Evolutionary conservation across 2,329 filamentous ascomycete species (phyloP).

Genomic region (Nemania abortiva): DNA sequence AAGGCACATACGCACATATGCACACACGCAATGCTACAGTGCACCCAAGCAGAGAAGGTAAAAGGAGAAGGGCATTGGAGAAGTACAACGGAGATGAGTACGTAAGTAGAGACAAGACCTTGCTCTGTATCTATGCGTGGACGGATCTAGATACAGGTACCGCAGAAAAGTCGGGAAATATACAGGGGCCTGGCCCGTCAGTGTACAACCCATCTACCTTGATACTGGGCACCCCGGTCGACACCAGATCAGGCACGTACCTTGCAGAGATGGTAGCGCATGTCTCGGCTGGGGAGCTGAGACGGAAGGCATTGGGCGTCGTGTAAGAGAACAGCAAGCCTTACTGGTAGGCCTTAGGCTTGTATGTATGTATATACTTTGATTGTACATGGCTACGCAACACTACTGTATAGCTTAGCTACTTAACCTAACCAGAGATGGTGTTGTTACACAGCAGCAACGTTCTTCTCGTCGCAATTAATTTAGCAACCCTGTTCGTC

Average conservation of each 20-base stretch:
- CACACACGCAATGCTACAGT: not conserved
- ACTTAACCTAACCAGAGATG: not conserved
- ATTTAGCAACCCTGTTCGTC: conserved; percentile 33
- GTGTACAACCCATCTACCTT: too few relatives aligned
- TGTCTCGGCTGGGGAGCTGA: conserved; percentile 26
- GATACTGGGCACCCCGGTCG: not conserved
- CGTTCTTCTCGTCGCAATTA: conserved; percentile 25
- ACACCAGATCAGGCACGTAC: conserved; percentile 9
- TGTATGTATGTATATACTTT: not conserved
- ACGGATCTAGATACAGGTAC: too few relatives aligned
- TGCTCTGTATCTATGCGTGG: too few relatives aligned
- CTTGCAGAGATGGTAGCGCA: conserved; percentile 11
- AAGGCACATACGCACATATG: not conserved
- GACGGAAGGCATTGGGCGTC: not conserved
- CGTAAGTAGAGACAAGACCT: too few relatives aligned
- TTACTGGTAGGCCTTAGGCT: not conserved
- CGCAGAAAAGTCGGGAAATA: too few relatives aligned
- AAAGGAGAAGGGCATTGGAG: too few relatives aligned
- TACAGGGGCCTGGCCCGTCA: too few relatives aligned
- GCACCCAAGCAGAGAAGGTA: not conserved
- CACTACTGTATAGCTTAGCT: not conserved
- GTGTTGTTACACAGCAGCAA: conserved; percentile 22
- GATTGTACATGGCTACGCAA: not conserved
- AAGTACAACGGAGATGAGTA: too few relatives aligned
- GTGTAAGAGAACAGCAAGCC: conserved; percentile 1